Evolutionary conservation across 2,329 filamentous ascomycete species (phyloP).

Genomic region (Scedosporium aurantiacum): DNA sequence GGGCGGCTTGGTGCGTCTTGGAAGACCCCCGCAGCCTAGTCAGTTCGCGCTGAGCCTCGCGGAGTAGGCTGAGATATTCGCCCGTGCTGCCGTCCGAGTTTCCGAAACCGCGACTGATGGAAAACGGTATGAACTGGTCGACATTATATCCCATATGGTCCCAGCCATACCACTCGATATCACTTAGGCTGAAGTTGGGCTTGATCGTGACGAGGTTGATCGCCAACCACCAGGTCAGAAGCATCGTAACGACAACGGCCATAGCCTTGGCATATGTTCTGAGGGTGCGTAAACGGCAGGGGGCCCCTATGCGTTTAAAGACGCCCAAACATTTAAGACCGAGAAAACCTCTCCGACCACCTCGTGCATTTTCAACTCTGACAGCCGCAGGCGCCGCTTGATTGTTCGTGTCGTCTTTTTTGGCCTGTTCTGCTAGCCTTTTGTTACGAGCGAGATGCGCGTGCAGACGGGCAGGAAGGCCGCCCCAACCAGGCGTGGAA

Average conservation of each 20-base stretch:
- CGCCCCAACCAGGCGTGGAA: neutral
- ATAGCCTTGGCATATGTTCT: neutral
- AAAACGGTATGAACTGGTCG: conserved; percentile 17
- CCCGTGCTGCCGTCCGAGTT: neutral
- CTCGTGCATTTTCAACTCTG: too few relatives aligned
- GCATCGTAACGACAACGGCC: conserved; percentile 4
- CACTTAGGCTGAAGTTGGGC: neutral
- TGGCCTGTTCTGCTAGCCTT: neutral
- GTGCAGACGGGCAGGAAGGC: neutral
- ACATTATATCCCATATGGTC: conserved; percentile 14
- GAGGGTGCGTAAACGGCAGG: too few relatives aligned
- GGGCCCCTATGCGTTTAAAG: too few relatives aligned
- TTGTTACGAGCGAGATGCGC: neutral
- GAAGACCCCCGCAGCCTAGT: conserved; percentile 17
- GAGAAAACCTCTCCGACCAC: too few relatives aligned
- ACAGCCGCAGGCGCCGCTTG: too few relatives aligned
- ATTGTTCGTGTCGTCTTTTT: too few relatives aligned
- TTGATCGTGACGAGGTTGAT: conserved; percentile 2
- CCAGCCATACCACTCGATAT: conserved; percentile 16
- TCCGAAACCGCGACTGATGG: neutral
- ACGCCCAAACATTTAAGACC: too few relatives aligned
- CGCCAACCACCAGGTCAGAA: conserved; percentile 4
- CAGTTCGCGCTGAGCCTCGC: conserved; percentile 19
- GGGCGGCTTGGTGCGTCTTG: conserved; percentile 24
- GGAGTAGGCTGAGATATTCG: conserved; percentile 6